Evolutionary conservation across 345 rosid genomes (phyloP).

Genomic region (Heritiera fomes): DNA sequence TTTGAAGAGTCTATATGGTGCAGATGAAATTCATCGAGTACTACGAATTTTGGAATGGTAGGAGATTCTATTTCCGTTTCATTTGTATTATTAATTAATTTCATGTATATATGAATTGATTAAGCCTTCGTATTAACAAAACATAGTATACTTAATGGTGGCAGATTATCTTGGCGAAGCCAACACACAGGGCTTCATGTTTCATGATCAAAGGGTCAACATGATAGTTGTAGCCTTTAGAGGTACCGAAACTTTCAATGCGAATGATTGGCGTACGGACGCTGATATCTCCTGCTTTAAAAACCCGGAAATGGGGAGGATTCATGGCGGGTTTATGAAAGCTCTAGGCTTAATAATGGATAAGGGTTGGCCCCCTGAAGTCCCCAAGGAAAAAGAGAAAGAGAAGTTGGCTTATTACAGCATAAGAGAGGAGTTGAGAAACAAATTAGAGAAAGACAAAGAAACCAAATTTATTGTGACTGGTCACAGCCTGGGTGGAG

Average conservation of each 20-base stretch:
- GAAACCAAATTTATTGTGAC: constrained; percentile 54
- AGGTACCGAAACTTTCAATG: constrained; percentile 49
- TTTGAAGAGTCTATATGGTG: not conserved
- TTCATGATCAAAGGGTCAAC: constrained; percentile 31
- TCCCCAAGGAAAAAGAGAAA: not conserved
- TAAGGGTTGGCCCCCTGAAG: constrained; percentile 51
- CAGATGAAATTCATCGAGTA: constrained; percentile 15
- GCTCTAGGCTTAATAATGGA: constrained; percentile 53
- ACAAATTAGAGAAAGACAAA: constrained; percentile 26
- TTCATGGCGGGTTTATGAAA: constrained; percentile 65
- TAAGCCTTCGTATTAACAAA: not conserved
- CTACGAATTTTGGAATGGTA: not conserved
- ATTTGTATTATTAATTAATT: not conserved
- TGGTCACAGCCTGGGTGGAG: constrained; percentile 75
- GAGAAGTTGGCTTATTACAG: constrained; percentile 54
- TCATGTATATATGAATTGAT: not conserved
- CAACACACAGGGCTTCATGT: constrained; percentile 38
- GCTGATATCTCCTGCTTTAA: constrained; percentile 49
- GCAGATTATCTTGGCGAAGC: constrained; percentile 34
- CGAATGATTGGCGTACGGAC: constrained; percentile 51
- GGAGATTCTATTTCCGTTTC: not conserved
- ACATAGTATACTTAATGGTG: not conserved
- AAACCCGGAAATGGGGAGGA: constrained; percentile 37
- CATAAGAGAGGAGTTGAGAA: constrained; percentile 43
- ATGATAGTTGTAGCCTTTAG: constrained; percentile 44